A percentile compares a stretch with the other conserved stretches of the same genome.
phyloP scores from a whole-genome alignment of 2,329 filamentous ascomycete genomes.

The Cladosporium sp. region DNA sequence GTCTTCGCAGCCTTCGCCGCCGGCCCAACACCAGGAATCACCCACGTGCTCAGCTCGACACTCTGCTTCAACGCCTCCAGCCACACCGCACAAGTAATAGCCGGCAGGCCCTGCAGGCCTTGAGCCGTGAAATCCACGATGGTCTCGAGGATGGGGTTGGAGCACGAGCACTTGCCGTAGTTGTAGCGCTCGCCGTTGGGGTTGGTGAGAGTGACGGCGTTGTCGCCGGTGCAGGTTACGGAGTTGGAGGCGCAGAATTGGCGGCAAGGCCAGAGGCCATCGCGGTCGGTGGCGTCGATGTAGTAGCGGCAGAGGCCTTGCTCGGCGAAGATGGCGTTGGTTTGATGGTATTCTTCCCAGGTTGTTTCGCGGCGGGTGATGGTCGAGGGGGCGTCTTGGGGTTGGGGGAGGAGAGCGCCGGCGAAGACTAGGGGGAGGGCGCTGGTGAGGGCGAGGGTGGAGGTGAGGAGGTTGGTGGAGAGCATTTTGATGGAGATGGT shows the following conservation, averaged over 20 bases:
- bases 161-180: conserved; percentile 7
- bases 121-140: conserved; percentile 4
- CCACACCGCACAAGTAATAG: conserved; percentile 8
- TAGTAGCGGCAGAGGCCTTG: conserved; percentile 13
- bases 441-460: background rate
- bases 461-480: background rate
- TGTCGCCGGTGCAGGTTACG: conserved; percentile 5
- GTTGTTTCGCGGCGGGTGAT: conserved; percentile 4
- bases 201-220: background rate
- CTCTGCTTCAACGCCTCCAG: conserved; percentile 8
- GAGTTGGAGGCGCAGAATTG: background rate
- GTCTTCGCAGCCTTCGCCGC: conserved; percentile 12
- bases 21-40: background rate
- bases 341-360: conserved; percentile 4
- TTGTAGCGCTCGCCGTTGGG: conserved; percentile 9
- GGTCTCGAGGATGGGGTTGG: background rate
- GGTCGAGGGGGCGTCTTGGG: background rate
- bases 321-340: background rate
- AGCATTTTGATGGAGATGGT: background rate
- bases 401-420: background rate
- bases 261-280: background rate
- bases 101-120: background rate
- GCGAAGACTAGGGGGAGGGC: background rate
- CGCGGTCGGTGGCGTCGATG: conserved; percentile 5
- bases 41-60: background rate